Conservation (phyloP, 2,329 filamentous ascomycete species). For the Trichoderma sp. region DNA sequence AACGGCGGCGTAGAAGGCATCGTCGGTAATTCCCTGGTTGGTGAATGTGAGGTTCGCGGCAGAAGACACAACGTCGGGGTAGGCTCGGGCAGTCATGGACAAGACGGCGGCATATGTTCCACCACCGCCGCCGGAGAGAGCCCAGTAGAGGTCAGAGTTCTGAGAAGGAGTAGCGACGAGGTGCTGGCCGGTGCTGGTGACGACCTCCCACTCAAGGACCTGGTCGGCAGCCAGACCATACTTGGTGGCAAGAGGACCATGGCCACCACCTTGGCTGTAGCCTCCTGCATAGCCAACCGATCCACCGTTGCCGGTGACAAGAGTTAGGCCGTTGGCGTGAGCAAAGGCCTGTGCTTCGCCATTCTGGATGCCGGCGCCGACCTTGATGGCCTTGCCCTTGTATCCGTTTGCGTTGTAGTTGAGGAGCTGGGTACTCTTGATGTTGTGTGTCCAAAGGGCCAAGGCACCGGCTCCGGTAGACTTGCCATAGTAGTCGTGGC, state of each 20-base stretch:
- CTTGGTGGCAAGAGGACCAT: slow-evolving; percentile 49
- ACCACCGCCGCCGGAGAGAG: slow-evolving; percentile 54
- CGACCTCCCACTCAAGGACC: slow-evolving; percentile 52
- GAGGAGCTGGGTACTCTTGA: slow-evolving; percentile 40
- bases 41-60: slow-evolving; percentile 11
- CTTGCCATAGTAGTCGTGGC: slow-evolving; percentile 34
- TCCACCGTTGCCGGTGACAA: slow-evolving; percentile 53
- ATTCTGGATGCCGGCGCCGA: slow-evolving; percentile 53
- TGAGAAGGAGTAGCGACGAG: slow-evolving; percentile 44
- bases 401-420: slow-evolving; percentile 43
- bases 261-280: slow-evolving; percentile 59
- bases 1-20: background rate
- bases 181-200: slow-evolving; percentile 49
- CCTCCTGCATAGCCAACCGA: slow-evolving; percentile 59
- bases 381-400: slow-evolving; percentile 48
- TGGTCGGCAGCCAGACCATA: slow-evolving; percentile 61
- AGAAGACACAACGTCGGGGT: background rate
- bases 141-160: slow-evolving; percentile 62
- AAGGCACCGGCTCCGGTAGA: slow-evolving; percentile 41
- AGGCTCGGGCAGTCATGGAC: slow-evolving; percentile 10
- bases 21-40: background rate
- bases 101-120: slow-evolving; percentile 20
- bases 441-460: slow-evolving; percentile 38
- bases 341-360: slow-evolving; percentile 46
- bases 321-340: slow-evolving; percentile 42